Base-by-base conservation (phyloP, 1,139 yeast genomes). In the Candida sp. region DNA sequence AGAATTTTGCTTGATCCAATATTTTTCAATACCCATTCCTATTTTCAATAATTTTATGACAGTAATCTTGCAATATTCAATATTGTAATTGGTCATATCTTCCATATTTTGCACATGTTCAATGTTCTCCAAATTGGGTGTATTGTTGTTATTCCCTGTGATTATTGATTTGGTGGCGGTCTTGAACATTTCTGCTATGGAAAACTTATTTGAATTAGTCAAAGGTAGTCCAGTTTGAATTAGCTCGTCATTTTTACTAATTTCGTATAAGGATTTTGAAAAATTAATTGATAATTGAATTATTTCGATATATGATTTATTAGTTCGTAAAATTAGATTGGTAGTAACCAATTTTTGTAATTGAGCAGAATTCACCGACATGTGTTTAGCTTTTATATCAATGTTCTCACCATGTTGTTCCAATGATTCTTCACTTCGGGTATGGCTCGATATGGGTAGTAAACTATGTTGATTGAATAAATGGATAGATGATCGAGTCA, bases 91-190 rank as follows among this genome's bases (percentile, higher is more conserved):
- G 5, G 63, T 56, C 23, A 54, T 41, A 21, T 66, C 69, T 42
- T 70, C 75, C 42, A 70, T 74, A 49, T 68, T 68, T 44, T 63
- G 63, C 39, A 60, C 55, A 44, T 64, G 66, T 52, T 73, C 78
- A n/a, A 70, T 51, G 46, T 71, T 72, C 41, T 70, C 70, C 39
- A 73, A 50, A 42, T 63, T 66, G 2, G 60, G 41, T 21, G 51
- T 46, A 4, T 46, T 40, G 9, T 52, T 54, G 22, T 58, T 55
- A 7, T 53, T 50, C 2, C 70, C 70, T 27, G 58, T 63, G 25
- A 65, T 58, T 21, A 72, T 57, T 12, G 66, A 49, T 30, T 61
- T 60, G 21, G 75, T 66, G 12, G 77, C 74, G n/a, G 62, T 55
- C 44, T 65, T 68, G 33, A 73, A 44, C 43, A 69, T 54, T 36